These are phyloP conservation scores for Pochonia chlamydosporia DNA, from an alignment of 2,329 filamentous ascomycete genomes.

Conservation along the genomic window DNA sequence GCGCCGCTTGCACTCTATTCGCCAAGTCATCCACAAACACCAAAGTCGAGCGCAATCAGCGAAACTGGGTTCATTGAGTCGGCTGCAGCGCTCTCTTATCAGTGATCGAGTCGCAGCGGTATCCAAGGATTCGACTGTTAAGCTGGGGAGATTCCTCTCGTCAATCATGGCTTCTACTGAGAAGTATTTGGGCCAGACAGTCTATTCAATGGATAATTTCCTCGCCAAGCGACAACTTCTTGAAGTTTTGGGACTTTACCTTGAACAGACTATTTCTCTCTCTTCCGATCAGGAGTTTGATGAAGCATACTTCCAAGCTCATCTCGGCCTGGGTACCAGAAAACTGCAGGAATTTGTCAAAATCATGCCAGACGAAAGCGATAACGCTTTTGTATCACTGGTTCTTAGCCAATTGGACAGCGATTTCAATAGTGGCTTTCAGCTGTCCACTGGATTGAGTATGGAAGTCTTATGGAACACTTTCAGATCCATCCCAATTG, in stretches of 20 bases:
- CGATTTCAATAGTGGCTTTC: constrained; percentile 65
- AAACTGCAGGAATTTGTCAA: constrained; percentile 31
- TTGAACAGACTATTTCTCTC: constrained; percentile 47
- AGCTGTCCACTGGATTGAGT: constrained; percentile 66
- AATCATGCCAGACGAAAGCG: constrained; percentile 16
- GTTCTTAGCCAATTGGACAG: constrained; percentile 39
- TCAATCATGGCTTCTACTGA: constrained; percentile 36
- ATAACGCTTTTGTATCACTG: constrained; percentile 31
- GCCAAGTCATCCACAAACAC: constrained; percentile 35
- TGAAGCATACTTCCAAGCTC: constrained; percentile 59
- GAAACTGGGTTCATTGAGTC: constrained; percentile 49
- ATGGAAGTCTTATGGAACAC: constrained; percentile 76
- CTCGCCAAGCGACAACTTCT: constrained; percentile 19
- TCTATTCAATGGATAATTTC: constrained; percentile 12
- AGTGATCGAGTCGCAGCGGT: constrained; percentile 49
- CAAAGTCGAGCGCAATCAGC: constrained; percentile 35
- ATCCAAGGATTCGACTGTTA: constrained; percentile 55
- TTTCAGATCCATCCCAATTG: constrained; percentile 59
- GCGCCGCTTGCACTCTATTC: constrained; percentile 36
- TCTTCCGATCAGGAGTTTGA: constrained; percentile 45
- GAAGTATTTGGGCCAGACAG: constrained; percentile 33
- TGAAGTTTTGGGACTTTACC: constrained; percentile 42
- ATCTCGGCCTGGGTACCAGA: constrained; percentile 46
- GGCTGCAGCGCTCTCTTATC: constrained; percentile 55
- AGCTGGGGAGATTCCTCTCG: constrained; percentile 44